These are phyloP conservation scores for Starmerella gropengiesseri DNA, from an alignment of 805 yeast species.

Conservation along the genomic window DNA sequence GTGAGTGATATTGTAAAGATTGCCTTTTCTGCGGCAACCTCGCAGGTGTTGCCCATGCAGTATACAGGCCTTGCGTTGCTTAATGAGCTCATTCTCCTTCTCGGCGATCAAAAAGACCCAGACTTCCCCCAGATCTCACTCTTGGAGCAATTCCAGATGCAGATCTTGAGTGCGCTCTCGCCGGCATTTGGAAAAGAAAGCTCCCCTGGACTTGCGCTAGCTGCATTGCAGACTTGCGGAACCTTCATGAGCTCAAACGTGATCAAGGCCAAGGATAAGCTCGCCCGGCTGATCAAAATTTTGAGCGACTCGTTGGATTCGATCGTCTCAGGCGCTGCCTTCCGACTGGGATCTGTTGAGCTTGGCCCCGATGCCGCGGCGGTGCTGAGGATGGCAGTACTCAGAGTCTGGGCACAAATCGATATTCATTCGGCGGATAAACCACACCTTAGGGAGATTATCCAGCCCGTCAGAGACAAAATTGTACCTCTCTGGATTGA, in stretches of 20 bases:
- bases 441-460: conserved; percentile 31
- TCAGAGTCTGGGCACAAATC: conserved; percentile 36
- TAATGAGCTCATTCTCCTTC: conserved; percentile 48
- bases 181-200: conserved; percentile 74
- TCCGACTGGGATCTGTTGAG: conserved; percentile 31
- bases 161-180: conserved; percentile 75
- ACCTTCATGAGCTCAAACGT: conserved; percentile 57
- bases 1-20: conserved; percentile 57
- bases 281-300: conserved; percentile 50
- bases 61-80: conserved; percentile 56
- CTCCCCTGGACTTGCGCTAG: conserved; percentile 59
- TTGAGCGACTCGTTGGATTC: conserved; percentile 59
- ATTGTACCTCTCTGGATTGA: conserved; percentile 73
- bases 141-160: conserved; percentile 89
- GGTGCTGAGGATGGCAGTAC: conserved; percentile 31
- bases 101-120: conserved; percentile 57
- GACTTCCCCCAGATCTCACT: conserved; percentile 59
- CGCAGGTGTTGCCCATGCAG: conserved; percentile 51
- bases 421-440: conserved; percentile 25
- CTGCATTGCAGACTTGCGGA: conserved; percentile 69
- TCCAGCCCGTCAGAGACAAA: conserved; percentile 42
- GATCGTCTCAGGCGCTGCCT: conserved; percentile 25
- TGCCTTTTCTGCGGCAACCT: conserved; percentile 72
- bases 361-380: conserved; percentile 31
- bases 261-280: conserved; percentile 37